Evolutionary conservation across 1,284 basidiomycete genomes (phyloP), one percentile per base, ranked within the genome.

Genomic region (Boletellus deceptivus): DNA sequence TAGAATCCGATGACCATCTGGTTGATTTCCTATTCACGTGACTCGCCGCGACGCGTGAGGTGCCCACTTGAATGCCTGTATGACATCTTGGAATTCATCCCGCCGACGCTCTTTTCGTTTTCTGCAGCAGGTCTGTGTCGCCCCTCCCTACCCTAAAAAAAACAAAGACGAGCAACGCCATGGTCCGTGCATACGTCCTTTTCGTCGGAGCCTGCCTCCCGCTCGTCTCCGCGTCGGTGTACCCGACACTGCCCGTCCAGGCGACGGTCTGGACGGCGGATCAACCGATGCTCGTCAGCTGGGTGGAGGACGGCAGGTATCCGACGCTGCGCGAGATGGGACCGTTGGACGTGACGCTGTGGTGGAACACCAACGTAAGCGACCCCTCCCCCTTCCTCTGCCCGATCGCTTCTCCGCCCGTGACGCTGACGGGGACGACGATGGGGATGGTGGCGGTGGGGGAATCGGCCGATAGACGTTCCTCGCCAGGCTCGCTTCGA

Each of bases 171-270:
- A 25, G 25, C 33, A 14, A 24, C 41, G 38, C 29, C 44, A 56
- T 62, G 50, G 47, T 59, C 10, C 39, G 48, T 31, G 9, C n/a
- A 20, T 43, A 49, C 39, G 6, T 39, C 4, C 27, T 61, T 39
- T n/a, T 50, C 20, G 8, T 35, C 27, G 25, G 25, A 25, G 46
- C 35, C 20, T 49, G 25, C 10, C 45, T 64, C 44, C 46, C 50
- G 3, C 33, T 57, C 24, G 59, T 50, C 41, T 45, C 40, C 7
- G 70, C 64, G 27, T 64, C 67, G 10, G 58, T 83, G 22, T 82
- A 77, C 55, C 74, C 76, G 1, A 80, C 74, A 1, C 61, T 69
- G n/a, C 81, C 81, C 16, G 50, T 76, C n/a, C 64, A 73, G 33
- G 67, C 60, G 37, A 77, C 79, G 0, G 67, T 74, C 1, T 75